Conservation (phyloP, 129 eudicot species). For the Calendula officinalis region DNA sequence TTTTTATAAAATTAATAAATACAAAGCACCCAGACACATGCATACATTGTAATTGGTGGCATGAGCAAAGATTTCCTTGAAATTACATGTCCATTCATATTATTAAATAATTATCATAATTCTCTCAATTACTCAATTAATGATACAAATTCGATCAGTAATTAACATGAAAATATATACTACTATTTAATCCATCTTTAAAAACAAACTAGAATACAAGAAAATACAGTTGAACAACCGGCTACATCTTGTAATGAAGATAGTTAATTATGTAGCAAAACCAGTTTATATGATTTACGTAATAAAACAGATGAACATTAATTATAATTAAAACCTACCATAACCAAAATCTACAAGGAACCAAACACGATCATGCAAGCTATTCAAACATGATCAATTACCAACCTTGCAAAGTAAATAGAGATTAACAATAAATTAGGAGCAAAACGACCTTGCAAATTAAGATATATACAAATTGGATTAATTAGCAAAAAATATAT, state of each 20-base stretch:
- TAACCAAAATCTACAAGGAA: background rate
- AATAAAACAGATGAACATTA: background rate
- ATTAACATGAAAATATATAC: no score
- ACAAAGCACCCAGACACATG: conserved; percentile 34
- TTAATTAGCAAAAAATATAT: background rate
- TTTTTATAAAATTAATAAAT: conserved; percentile 23
- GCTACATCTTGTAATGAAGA: background rate
- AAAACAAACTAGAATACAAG: background rate
- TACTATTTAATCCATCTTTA: background rate
- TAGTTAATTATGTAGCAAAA: background rate
- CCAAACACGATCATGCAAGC: background rate
- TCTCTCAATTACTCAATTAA: background rate
- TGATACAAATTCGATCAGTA: background rate
- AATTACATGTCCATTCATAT: background rate
- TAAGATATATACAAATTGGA: background rate
- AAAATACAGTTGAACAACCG: conserved; percentile 1
- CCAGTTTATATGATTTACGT: background rate
- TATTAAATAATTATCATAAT: background rate
- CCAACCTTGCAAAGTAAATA: background rate
- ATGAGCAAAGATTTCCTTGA: conserved; percentile 36
- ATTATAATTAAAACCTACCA: conserved; percentile 3
- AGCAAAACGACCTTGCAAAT: no score
- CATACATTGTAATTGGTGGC: conserved; percentile 41
- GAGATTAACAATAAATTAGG: background rate
- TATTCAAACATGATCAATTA: background rate